Conservation (phyloP, 805 yeast genomes). For the Candida ovalis region DNA sequence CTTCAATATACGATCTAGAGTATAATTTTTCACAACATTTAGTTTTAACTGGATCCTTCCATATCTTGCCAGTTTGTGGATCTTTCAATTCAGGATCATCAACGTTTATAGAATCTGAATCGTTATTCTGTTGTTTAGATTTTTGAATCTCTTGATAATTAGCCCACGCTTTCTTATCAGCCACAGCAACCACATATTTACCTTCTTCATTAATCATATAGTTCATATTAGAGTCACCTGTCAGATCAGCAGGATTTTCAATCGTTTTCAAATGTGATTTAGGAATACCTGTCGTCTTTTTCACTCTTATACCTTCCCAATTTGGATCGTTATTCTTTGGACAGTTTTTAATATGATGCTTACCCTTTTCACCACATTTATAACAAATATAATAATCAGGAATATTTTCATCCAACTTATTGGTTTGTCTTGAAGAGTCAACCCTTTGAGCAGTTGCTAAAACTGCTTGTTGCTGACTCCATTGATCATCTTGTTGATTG, state of each 20-base stretch:
- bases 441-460: slow-evolving; percentile 84
- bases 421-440: slow-evolving; percentile 23
- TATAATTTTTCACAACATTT: slow-evolving; percentile 62
- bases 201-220: slow-evolving; percentile 93
- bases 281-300: slow-evolving; percentile 97
- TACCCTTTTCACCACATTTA: slow-evolving; percentile 89
- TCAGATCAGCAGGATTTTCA: slow-evolving; percentile 63
- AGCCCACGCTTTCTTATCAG: slow-evolving; percentile 89
- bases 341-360: slow-evolving; percentile 93
- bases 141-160: slow-evolving; percentile 70
- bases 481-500: slow-evolving; percentile 86
- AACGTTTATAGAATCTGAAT: slow-evolving; percentile 31
- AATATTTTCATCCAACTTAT: slow-evolving; percentile 65
- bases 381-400: slow-evolving; percentile 97
- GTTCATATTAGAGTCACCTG: slow-evolving; percentile 48
- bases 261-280: slow-evolving; percentile 84
- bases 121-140: slow-evolving; percentile 25
- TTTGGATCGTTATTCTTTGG: slow-evolving; percentile 91
- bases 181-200: slow-evolving; percentile 91
- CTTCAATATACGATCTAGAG: slow-evolving; percentile 62
- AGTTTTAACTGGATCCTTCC: slow-evolving; percentile 71
- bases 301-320: slow-evolving; percentile 88
- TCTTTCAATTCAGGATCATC: slow-evolving; percentile 64
- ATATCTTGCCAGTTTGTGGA: slow-evolving; percentile 58
- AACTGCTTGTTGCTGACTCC: slow-evolving; percentile 92